A percentile compares a stretch with the other conserved stretches of the same genome.
Evolutionary conservation across 306 rosid genomes (phyloP).

Genomic region (Purshia tridentata): DNA sequence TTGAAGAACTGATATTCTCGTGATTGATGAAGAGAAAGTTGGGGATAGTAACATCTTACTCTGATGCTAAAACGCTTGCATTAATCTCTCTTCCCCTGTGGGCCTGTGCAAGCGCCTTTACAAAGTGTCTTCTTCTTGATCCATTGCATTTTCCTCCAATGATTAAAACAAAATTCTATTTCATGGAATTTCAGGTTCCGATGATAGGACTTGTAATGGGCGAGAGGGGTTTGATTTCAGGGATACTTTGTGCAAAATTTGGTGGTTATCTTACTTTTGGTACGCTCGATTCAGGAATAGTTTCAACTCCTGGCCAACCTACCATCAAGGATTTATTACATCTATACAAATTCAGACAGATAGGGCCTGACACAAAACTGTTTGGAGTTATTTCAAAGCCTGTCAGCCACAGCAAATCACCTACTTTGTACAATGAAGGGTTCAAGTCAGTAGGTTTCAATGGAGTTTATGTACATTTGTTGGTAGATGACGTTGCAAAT

Average conservation of each 20-base stretch:
- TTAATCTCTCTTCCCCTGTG: background rate
- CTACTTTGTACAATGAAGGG: constrained; percentile 60
- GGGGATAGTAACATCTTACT: background rate
- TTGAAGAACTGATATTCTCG: background rate
- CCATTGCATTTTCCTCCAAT: constrained; percentile 1
- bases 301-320: constrained; percentile 97
- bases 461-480: constrained; percentile 69
- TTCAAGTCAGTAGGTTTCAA: constrained; percentile 73
- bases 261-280: constrained; percentile 91
- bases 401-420: constrained; percentile 88
- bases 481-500: constrained; percentile 79
- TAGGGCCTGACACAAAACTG: constrained; percentile 78
- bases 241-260: constrained; percentile 85
- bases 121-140: background rate
- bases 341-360: constrained; percentile 66
- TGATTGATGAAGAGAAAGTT: background rate
- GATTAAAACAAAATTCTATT: constrained; percentile 17
- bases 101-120: background rate
- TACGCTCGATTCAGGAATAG: constrained; percentile 68
- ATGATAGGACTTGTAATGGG: constrained; percentile 91
- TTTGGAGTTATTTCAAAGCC: constrained; percentile 90
- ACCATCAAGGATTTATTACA: constrained; percentile 63
- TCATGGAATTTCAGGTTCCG: constrained; percentile 67
- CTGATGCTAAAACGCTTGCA: background rate
- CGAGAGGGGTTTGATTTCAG: constrained; percentile 78